Evolutionary conservation across 257 asterid genomes (phyloP).

Genomic region (Plantago elongata): DNA sequence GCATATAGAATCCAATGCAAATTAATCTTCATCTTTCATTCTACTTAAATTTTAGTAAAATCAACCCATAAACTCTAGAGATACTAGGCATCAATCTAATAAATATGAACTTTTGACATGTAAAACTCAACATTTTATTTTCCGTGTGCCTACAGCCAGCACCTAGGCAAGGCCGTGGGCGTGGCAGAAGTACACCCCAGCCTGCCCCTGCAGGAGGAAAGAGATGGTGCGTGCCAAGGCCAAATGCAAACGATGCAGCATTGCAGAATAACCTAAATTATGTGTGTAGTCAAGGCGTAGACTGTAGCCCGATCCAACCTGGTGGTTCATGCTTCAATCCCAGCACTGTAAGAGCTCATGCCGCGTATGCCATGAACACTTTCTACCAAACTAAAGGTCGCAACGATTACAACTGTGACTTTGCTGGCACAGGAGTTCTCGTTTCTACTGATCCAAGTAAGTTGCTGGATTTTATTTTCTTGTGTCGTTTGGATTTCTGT

Average conservation of each 20-base stretch:
- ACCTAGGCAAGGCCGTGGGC: not conserved
- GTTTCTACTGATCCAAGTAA: constrained; percentile 55
- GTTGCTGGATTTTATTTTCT: not conserved
- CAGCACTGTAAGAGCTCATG: constrained; percentile 46
- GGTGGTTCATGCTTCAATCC: constrained; percentile 70
- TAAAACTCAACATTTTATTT: not conserved
- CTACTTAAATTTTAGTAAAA: too few relatives aligned
- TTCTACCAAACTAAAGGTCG: constrained; percentile 61
- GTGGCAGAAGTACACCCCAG: constrained; percentile 12
- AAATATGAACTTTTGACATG: too few relatives aligned
- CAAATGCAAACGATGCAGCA: constrained; percentile 29
- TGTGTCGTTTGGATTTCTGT: not conserved
- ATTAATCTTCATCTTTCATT: not conserved
- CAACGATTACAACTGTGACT: constrained; percentile 50
- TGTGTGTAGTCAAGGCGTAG: constrained; percentile 53
- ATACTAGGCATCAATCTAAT: too few relatives aligned
- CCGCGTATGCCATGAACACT: constrained; percentile 58
- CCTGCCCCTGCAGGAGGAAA: constrained; percentile 31
- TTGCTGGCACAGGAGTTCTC: constrained; percentile 42
- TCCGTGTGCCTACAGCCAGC: constrained; percentile 2
- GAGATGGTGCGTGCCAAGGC: constrained; percentile 69
- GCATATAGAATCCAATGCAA: not conserved
- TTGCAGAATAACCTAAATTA: constrained; percentile 58
- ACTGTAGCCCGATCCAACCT: constrained; percentile 47
- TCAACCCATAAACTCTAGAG: too few relatives aligned